Base-by-base conservation (phyloP, 805 yeast genomes). In the Metschnikowia peoriensis region DNA sequence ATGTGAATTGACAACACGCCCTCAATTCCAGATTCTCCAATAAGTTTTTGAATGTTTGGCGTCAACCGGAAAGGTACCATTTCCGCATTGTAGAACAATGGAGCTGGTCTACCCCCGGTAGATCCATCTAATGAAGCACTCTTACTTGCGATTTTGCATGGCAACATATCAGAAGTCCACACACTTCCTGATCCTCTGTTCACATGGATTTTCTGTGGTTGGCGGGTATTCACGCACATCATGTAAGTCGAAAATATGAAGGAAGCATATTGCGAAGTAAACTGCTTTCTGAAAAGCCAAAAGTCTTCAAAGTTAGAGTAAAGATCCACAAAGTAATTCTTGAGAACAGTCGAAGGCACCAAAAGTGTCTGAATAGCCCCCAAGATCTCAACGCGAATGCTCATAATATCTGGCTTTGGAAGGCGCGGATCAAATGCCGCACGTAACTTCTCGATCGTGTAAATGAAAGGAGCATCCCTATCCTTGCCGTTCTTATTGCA, bases 231-330 rank as follows among this genome's bases (percentile, higher is more conserved):
- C 62, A 94, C 89, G 71, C 96, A 86, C 88, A 94, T 83, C 91
- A 93, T 87, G 64, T 89, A 90, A 0, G 98, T 89, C 79, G 92
- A 85, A 69, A 93, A 93, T 42, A 90, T 84, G 61, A 94, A 88
- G 0, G 96, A 85, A 5, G 97, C 97, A 70, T 93, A 94, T 69
- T 92, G 97, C 28, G 96, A 86, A 6, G 97, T 84, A 65, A 94
- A 96, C 65, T 92, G 97, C 63, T 91, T 90, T 57, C 98, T 82
- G 84, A 96, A 94, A 48, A 93, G 72, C 99, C 99, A 94, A 77
- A 93, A 94, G 63, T 93, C 97, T 68, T 88, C 97, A 66, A 86
- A 96, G 53, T 84, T 80, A 11, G 86, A 79, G 68, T 85, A 94
- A 40, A 84, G 72, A 7, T 76, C 78, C 51, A 85, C 67, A 65